These are phyloP conservation scores for Yarrowia divulgata DNA, from an alignment of 805 yeast genomes.

Conservation along the genomic window DNA sequence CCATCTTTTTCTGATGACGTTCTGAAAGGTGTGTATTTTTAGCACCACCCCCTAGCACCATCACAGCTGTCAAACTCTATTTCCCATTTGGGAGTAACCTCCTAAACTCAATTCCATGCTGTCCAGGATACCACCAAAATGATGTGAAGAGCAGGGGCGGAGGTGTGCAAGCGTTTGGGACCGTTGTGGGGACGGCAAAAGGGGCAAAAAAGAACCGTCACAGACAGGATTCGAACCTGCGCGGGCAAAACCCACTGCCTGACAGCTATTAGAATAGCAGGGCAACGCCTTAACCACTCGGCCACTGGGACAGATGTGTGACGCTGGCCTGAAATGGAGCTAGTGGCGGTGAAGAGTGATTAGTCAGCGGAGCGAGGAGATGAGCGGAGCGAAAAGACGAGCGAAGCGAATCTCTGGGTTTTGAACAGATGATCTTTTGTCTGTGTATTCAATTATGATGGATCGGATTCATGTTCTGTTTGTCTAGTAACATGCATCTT, in stretches of 20 bases:
- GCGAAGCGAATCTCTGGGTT: no score
- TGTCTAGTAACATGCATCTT: no score
- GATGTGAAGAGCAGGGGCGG: no score
- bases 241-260: conserved; percentile 90
- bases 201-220: conserved; percentile 63
- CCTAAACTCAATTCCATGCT: not conserved
- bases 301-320: conserved; percentile 67
- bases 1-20: no score
- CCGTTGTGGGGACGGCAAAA: not conserved
- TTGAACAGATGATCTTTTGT: no score
- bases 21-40: no score
- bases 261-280: conserved; percentile 62
- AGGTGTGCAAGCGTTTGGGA: not conserved
- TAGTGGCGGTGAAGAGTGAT: not conserved
- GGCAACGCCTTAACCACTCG: conserved; percentile 95
- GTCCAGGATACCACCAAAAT: no score
- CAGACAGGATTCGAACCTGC: conserved; percentile 99
- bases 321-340: not conserved
- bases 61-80: no score
- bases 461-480: no score
- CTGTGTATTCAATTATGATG: no score
- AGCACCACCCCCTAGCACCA: no score
- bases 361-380: not conserved
- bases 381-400: no score
- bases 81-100: not conserved